Percentiles rank a stretch among this genome's conserved stretches.
Conservation (phyloP, 441 rosid species). For the Pelargonium fulgidum region DNA sequence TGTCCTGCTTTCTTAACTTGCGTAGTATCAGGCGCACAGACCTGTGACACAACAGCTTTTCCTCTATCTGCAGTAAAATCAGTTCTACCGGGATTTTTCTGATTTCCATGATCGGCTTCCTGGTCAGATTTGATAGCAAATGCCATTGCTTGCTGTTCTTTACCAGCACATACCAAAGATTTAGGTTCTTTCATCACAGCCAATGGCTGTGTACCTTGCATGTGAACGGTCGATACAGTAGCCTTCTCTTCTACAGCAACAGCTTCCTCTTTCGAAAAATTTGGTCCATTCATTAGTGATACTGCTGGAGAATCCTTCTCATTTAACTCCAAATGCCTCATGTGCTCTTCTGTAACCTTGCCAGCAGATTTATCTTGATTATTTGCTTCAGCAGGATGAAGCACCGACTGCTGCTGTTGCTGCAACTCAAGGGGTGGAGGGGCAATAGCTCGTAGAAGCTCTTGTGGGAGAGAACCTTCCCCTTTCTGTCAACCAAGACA, state of each 20-base stretch:
- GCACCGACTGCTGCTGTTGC: constrained; percentile 42
- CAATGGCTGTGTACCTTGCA: constrained; percentile 33
- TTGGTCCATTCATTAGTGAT: constrained; percentile 43
- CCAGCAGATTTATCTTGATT: constrained; percentile 57
- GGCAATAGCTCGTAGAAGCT: constrained; percentile 88
- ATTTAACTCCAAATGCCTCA: constrained; percentile 46
- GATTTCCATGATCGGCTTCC: constrained; percentile 57
- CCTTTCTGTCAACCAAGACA: constrained; percentile 64
- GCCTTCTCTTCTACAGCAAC: constrained; percentile 58
- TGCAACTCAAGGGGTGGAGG: constrained; percentile 88
- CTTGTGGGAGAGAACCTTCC: constrained; percentile 87
- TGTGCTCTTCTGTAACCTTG: constrained; percentile 57
- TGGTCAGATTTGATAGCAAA: constrained; percentile 64
- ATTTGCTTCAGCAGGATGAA: constrained; percentile 49
- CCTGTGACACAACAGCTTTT: constrained; percentile 54
- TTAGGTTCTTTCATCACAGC: constrained; percentile 45
- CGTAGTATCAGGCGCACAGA: constrained; percentile 46
- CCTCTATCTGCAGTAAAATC: constrained; percentile 71
- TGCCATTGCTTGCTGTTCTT: constrained; percentile 60
- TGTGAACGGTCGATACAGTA: constrained; percentile 37
- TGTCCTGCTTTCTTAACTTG: constrained; percentile 69
- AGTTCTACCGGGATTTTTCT: constrained; percentile 46
- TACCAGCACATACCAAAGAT: constrained; percentile 37
- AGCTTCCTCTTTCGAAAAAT: constrained; percentile 55
- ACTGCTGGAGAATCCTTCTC: constrained; percentile 49